Percentiles rank a stretch among this genome's conserved stretches.
Evolutionary conservation across 805 yeast genomes (phyloP).

Genomic region (Monosporozyma aquatica): DNA sequence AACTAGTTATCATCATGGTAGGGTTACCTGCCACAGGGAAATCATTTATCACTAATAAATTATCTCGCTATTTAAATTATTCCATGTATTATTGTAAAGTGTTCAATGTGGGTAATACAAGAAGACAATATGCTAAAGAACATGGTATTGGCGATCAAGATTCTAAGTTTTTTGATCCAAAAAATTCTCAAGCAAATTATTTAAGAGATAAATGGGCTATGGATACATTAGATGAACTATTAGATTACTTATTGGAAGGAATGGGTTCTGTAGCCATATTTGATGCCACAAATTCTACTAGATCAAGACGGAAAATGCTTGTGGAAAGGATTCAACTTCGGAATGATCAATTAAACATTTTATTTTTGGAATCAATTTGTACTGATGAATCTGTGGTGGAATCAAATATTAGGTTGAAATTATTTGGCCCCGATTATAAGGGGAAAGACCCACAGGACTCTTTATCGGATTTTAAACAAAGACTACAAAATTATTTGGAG

Average conservation of each 20-base stretch:
- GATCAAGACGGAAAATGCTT: slow-evolving; percentile 48
- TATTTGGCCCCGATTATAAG: slow-evolving; percentile 87
- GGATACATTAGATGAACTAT: slow-evolving; percentile 77
- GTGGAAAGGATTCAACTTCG: slow-evolving; percentile 47
- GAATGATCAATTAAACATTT: slow-evolving; percentile 59
- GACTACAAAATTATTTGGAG: slow-evolving; percentile 73
- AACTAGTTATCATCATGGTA: slow-evolving; percentile 90
- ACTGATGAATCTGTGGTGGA: slow-evolving; percentile 72
- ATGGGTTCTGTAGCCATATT: slow-evolving; percentile 88
- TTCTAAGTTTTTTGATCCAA: slow-evolving; percentile 82
- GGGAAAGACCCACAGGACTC: slow-evolving; percentile 78
- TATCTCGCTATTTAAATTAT: slow-evolving; percentile 87
- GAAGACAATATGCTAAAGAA: slow-evolving; percentile 55
- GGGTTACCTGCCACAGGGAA: slow-evolving; percentile 95
- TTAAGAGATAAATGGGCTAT: slow-evolving; percentile 92
- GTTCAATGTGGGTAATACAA: slow-evolving; percentile 91
- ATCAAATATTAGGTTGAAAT: slow-evolving; percentile 71
- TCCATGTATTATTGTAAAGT: slow-evolving; percentile 83
- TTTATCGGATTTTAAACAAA: slow-evolving; percentile 66
- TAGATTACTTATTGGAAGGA: slow-evolving; percentile 71
- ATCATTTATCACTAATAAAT: slow-evolving; percentile 83
- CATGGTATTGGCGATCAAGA: slow-evolving; percentile 41
- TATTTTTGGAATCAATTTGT: slow-evolving; percentile 82
- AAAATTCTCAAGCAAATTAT: slow-evolving; percentile 51
- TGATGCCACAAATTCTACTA: slow-evolving; percentile 76